Evolutionary conservation across 768 basidiomycete genomes (phyloP), one percentile per base, ranked within the genome.

Genomic region (Termitomyces titanicus): DNA sequence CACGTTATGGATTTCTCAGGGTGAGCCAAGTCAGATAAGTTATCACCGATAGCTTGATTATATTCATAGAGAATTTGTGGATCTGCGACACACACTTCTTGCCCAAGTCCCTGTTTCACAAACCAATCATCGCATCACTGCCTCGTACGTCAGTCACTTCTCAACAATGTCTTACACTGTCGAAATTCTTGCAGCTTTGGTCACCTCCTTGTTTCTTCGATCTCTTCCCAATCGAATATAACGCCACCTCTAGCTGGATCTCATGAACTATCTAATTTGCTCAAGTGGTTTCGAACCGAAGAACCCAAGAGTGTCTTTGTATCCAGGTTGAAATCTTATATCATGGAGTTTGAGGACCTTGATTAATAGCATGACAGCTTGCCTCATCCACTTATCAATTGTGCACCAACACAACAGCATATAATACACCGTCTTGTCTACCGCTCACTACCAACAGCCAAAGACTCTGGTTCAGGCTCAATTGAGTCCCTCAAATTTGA

Each of bases 371-470:
- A 17, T 9, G 47, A 35, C 58, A 83, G 81, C 61, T 55, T 75
- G 29, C 79, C 80, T 17, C 51, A 70, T 11, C 31, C 68, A 9
- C 56, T 76, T 38, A 65, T 72, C 35, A 65, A 69, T 39, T 61
- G 64, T 4, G 51, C 66, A 3, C 70, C 68, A 3, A 49, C 59
- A 22, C 58, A 68, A 48, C 74, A 73, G 51, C 70, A 58, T 47
- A 51, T 72, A 31, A 55, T 80, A 9, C 81, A 78, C 55, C 77
- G 83, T 22, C 63, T 85, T 10, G 57, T 79, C 43, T 85, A 85
- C 61, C 75, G 64, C 54, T 70, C 74, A 2, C 54, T 74, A 27
- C 66, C 68, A 8, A 35, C 46, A 11, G 42, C 54, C 11, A 33
- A 39, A 13, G 27, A 35, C 34, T 24, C n/a, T 17, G 18, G 15